Percentiles rank a stretch among this genome's conserved stretches.
Evolutionary conservation across 768 basidiomycete genomes (phyloP).

Genomic region (Suillus plorans): DNA sequence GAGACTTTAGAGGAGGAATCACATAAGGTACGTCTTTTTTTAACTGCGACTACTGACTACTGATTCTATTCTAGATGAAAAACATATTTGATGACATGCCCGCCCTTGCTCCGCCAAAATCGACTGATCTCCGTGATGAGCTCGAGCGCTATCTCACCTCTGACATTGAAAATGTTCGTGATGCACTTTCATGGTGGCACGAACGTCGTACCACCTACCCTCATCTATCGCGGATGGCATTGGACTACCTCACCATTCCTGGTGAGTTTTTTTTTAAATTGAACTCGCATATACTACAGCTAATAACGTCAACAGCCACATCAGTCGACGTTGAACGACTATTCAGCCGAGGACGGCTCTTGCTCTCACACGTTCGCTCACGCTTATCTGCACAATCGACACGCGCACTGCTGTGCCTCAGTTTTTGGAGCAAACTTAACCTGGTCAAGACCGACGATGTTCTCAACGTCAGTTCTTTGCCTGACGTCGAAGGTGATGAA

Average conservation of each 20-base stretch:
- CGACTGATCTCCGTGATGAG: constrained; percentile 22
- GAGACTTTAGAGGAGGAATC: not conserved
- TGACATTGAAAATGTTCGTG: constrained; percentile 22
- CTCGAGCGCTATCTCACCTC: constrained; percentile 29
- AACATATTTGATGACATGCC: constrained; percentile 35
- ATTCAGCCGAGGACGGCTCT: constrained; percentile 10
- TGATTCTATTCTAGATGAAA: not conserved
- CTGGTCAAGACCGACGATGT: constrained; percentile 20
- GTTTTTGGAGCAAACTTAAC: constrained; percentile 15
- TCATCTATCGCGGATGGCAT: constrained; percentile 31
- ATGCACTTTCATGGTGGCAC: constrained; percentile 34
- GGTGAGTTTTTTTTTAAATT: constrained; percentile 22
- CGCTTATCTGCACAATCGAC: constrained; percentile 14
- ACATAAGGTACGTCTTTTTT: constrained; percentile 3
- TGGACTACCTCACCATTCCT: constrained; percentile 33
- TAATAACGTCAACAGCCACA: constrained; percentile 12
- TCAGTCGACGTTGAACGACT: constrained; percentile 13
- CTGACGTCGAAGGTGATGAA: not conserved
- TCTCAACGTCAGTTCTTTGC: no score
- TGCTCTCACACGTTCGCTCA: constrained; percentile 8
- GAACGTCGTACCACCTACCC: constrained; percentile 23
- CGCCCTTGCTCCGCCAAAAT: constrained; percentile 16
- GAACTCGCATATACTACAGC: constrained; percentile 14
- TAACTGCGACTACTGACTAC: constrained; percentile 3
- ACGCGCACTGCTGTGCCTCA: constrained; percentile 18